These are phyloP conservation scores for Rhinocladiella similis DNA, from an alignment of 2,329 filamentous ascomycete species.

Conservation along the genomic window DNA sequence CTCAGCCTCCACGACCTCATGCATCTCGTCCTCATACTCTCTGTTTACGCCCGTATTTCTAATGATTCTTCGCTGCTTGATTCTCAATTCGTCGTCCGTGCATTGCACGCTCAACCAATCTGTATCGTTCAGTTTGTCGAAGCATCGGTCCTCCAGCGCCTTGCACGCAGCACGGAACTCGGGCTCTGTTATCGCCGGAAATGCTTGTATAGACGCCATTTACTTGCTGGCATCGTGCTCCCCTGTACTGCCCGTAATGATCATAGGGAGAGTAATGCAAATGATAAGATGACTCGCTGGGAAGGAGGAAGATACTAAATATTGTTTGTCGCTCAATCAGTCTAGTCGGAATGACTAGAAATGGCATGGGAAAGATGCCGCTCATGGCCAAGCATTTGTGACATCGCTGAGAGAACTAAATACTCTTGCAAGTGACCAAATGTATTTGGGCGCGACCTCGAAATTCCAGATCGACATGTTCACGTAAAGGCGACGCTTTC, in stretches of 20 bases:
- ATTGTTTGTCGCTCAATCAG: no score
- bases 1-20: background rate
- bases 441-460: no score
- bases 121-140: constrained; percentile 18
- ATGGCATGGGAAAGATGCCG: no score
- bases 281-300: background rate
- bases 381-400: no score
- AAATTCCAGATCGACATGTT: no score
- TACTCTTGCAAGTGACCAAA: no score
- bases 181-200: constrained; percentile 60
- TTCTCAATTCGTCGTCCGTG: constrained; percentile 21
- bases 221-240: background rate
- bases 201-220: constrained; percentile 38
- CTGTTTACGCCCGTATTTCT: constrained; percentile 16
- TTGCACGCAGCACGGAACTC: constrained; percentile 69
- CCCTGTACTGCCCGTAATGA: no score
- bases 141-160: constrained; percentile 47
- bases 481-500: background rate
- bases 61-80: constrained; percentile 16
- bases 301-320: background rate
- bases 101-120: constrained; percentile 25
- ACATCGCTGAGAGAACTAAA: no score
- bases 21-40: background rate
- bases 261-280: no score
- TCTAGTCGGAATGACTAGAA: no score